Evolutionary conservation across 176 grass and related monocot genomes (phyloP).

Genomic region (Paspalum notatum): DNA sequence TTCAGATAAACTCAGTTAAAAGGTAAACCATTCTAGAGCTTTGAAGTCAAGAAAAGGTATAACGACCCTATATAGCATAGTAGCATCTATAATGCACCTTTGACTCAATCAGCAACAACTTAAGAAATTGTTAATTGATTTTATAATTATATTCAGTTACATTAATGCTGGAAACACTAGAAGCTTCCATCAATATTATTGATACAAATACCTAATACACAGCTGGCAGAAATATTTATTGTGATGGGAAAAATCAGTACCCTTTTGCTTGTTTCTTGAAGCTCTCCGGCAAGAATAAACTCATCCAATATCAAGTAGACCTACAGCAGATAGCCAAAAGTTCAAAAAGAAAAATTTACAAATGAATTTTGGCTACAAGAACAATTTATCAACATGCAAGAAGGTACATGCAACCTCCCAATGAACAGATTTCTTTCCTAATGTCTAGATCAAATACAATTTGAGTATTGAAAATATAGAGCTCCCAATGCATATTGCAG

Average conservation of each 20-base stretch:
- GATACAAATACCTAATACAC: constrained; percentile 19
- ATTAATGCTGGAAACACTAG: not conserved
- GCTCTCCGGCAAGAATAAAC: constrained; percentile 97
- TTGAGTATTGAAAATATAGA: constrained; percentile 15
- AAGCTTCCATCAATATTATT: constrained; percentile 9
- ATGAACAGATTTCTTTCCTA: not conserved
- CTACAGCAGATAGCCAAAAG: constrained; percentile 48
- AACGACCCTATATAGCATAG: not conserved
- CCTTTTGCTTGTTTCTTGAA: constrained; percentile 99
- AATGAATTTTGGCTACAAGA: not conserved
- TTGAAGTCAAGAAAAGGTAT: not conserved
- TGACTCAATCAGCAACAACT: not conserved
- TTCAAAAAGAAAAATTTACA: not conserved
- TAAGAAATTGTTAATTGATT: not conserved
- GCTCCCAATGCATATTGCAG: not conserved
- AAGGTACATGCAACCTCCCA: not conserved
- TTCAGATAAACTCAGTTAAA: constrained; percentile 24
- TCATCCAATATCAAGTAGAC: constrained; percentile 99
- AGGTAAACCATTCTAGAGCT: constrained; percentile 19
- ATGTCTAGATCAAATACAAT: constrained; percentile 5
- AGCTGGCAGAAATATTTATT: constrained; percentile 9
- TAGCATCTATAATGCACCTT: not conserved
- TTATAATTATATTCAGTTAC: not conserved
- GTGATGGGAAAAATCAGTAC: constrained; percentile 45
- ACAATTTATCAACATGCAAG: constrained; percentile 11